These are phyloP conservation scores for Lindgomyces ingoldianus DNA, from an alignment of 495 filamentous ascomycete species.

Conservation along the genomic window DNA sequence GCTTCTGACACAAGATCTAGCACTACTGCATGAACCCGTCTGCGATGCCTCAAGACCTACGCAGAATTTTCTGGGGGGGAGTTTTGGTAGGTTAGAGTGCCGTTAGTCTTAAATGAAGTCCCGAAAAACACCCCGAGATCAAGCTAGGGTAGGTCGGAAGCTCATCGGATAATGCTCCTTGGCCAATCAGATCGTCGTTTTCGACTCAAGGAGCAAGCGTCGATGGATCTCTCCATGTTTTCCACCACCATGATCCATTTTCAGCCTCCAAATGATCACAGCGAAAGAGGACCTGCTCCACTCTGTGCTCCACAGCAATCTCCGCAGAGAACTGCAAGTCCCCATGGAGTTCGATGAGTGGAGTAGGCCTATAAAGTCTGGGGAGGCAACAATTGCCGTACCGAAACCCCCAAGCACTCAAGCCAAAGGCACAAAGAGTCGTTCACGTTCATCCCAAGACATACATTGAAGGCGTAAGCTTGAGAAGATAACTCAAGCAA, in stretches of 20 bases:
- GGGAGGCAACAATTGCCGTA: background rate
- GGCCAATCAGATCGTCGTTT: background rate
- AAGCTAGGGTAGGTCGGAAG: background rate
- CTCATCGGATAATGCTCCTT: background rate
- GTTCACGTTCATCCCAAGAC: background rate
- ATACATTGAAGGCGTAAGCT: background rate
- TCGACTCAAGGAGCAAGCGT: background rate
- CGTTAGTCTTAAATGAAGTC: background rate
- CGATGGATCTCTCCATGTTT: background rate
- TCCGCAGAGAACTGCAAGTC: background rate
- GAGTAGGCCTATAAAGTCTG: background rate
- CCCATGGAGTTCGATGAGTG: conserved; percentile 6
- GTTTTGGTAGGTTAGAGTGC: background rate
- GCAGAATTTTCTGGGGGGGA: conserved; percentile 4
- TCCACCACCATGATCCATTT: background rate
- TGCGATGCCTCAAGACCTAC: background rate
- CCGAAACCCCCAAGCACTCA: background rate
- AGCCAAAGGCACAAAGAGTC: background rate
- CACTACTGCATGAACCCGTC: conserved; percentile 10
- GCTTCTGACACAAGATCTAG: background rate
- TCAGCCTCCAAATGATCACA: background rate
- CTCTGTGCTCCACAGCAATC: background rate
- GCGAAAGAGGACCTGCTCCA: background rate
- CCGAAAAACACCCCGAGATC: background rate
- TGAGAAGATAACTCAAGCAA: conserved; percentile 5